Base-by-base conservation (phyloP, 371 early-diverging fungal species). In the Syncephalastrum contaminatum region DNA sequence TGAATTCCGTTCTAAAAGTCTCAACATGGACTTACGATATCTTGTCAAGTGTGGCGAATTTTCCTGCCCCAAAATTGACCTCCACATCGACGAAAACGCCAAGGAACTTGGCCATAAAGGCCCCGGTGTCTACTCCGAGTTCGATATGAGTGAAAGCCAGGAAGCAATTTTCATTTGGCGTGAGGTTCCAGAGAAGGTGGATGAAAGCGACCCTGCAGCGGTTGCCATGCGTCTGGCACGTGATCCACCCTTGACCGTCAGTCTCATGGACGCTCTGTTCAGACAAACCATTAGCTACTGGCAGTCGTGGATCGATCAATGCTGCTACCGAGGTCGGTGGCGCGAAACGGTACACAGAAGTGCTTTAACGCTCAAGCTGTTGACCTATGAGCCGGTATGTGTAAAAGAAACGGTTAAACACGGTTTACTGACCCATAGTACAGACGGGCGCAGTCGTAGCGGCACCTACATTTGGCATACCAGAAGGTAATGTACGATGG, bases 371-470 rank as follows among this genome's bases (percentile, higher is more conserved):
- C 72, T 93, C 40, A 93, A 93, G 63, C 69, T 93, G 14, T 53
- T 93, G 56, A 89, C 88, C 4, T 93, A 89, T 64, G 88, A 84
- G 56, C 92, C 92, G 51, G 79, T 82, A 68, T 53, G 68, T 58
- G 40, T 7, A 8, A 10, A 30, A 10, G 36, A 8, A 8, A 25
- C 7, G 25, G 5, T 25, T 25, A 3, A 25, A 25, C 5, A 2
- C 25, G 25, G 41, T 18, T 14, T 10, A 30, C 40, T 12, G 36
- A 21, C 12, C 20, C 2, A 36, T 15, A 16, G 18, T 6, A 13
- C 43, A 75, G 70, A 88, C 92, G 0, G 93, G 93, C 14, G 92
- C 93, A 0, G 86, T 92, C 8, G 85, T 92, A 15, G 93, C 93
- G 0, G 80, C 90, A 0, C 88, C 89, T n/a, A 92, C 93, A 2